Conservation (phyloP, 345 rosid species). For the Eucalyptus curtisii region DNA sequence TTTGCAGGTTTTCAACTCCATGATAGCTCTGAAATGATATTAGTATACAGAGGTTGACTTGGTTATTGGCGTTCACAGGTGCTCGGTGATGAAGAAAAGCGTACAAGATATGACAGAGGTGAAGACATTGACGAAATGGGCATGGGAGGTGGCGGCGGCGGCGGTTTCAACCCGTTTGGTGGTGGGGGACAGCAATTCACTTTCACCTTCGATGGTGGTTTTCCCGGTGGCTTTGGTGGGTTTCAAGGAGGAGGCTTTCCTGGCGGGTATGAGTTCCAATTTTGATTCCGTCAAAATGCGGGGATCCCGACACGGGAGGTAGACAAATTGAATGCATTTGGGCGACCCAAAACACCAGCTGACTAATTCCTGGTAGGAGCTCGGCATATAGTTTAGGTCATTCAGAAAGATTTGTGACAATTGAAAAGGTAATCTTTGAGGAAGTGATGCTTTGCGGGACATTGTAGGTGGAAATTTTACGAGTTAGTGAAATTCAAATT, state of each 20-base stretch:
- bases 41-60: background rate
- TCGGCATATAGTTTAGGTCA: background rate
- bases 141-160: conserved; percentile 58
- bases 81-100: conserved; percentile 87
- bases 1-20: background rate
- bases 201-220: conserved; percentile 86
- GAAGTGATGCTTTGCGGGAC: background rate
- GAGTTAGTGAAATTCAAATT: background rate
- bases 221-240: conserved; percentile 73
- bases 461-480: background rate
- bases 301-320: background rate
- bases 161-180: conserved; percentile 78
- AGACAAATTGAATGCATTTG: background rate
- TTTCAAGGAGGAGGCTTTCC: conserved; percentile 46
- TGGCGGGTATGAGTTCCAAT: conserved; percentile 56
- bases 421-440: background rate
- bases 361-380: background rate
- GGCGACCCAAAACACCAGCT: background rate
- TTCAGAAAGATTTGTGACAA: background rate
- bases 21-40: background rate
- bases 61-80: conserved; percentile 23
- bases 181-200: conserved; percentile 81
- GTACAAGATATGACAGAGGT: conserved; percentile 82
- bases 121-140: conserved; percentile 92
- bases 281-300: conserved; percentile 12